Percentiles rank a stretch among this genome's conserved stretches.
Conservation (phyloP, 345 rosid genomes). For the Gossypium raimondii region DNA sequence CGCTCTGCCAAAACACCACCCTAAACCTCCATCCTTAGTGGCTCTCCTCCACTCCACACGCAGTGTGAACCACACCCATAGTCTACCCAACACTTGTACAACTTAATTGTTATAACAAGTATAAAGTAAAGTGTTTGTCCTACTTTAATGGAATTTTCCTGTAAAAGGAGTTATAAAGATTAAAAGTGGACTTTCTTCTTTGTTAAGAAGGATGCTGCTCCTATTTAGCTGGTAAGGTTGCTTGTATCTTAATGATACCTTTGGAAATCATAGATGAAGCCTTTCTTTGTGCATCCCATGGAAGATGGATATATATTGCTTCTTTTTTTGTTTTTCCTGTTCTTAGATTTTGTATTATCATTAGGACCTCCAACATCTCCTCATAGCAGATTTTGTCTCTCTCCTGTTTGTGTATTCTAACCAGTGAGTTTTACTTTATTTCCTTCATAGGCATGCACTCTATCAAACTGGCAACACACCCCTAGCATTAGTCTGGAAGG, state of each 20-base stretch:
- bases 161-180: not conserved
- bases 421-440: constrained; percentile 13
- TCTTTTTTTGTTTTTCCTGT: not conserved
- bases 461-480: constrained; percentile 93
- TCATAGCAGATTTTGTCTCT: constrained; percentile 5
- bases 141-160: not conserved
- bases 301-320: not conserved
- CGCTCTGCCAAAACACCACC: too few relatives aligned
- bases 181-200: not conserved
- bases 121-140: not conserved
- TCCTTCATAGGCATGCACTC: constrained; percentile 65
- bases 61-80: too few relatives aligned
- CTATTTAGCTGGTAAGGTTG: not conserved
- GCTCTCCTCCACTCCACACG: too few relatives aligned
- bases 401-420: constrained; percentile 1
- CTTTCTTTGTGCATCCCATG: not conserved
- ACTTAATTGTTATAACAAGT: too few relatives aligned
- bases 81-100: too few relatives aligned
- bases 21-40: too few relatives aligned
- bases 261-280: not conserved
- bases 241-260: not conserved
- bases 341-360: not conserved
- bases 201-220: not conserved
- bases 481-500: constrained; percentile 93
- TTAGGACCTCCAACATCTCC: not conserved